Percentiles rank a stretch among this genome's conserved stretches.
Evolutionary conservation across 2,329 filamentous ascomycete genomes (phyloP).

Genomic region (Penicillium palitans): DNA sequence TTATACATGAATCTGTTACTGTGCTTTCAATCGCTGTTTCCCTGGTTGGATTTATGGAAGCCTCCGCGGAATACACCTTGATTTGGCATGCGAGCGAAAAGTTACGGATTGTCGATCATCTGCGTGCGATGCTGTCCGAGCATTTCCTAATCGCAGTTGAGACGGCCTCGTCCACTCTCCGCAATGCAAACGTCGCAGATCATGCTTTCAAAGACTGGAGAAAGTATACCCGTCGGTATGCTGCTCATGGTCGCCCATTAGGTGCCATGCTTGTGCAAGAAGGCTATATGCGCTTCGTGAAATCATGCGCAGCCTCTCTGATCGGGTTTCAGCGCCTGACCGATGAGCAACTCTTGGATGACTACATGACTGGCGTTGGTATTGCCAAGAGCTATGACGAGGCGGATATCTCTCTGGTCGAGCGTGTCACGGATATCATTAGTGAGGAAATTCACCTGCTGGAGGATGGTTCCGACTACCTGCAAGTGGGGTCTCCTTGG

Average conservation of each 20-base stretch:
- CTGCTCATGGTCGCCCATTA: conserved; percentile 73
- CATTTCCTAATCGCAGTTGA: conserved; percentile 83
- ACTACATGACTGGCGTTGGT: conserved; percentile 63
- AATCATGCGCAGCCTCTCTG: conserved; percentile 73
- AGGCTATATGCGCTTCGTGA: conserved; percentile 81
- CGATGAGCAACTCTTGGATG: conserved; percentile 68
- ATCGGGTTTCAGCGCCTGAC: conserved; percentile 61
- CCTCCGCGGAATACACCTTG: conserved; percentile 71
- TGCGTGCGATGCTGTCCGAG: conserved; percentile 76
- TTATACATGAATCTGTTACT: conserved; percentile 61
- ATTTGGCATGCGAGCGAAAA: conserved; percentile 81
- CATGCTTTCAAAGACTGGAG: conserved; percentile 79
- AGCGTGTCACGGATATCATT: conserved; percentile 68
- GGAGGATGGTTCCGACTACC: conserved; percentile 86
- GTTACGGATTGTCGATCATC: conserved; percentile 67
- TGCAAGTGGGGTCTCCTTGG: conserved; percentile 78
- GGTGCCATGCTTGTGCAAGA: conserved; percentile 89
- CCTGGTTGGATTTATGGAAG: conserved; percentile 85
- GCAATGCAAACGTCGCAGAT: conserved; percentile 70
- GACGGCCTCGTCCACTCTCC: conserved; percentile 84
- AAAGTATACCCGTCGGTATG: conserved; percentile 79
- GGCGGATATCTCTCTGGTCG: conserved; percentile 48
- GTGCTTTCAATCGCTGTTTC: conserved; percentile 78
- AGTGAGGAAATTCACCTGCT: conserved; percentile 81
- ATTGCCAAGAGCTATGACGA: conserved; percentile 44